A percentile compares a stretch with the other conserved stretches of the same genome.
phyloP scores from a whole-genome alignment of 192 early-diverging fungal species.

The Coemansia sp. region DNA sequence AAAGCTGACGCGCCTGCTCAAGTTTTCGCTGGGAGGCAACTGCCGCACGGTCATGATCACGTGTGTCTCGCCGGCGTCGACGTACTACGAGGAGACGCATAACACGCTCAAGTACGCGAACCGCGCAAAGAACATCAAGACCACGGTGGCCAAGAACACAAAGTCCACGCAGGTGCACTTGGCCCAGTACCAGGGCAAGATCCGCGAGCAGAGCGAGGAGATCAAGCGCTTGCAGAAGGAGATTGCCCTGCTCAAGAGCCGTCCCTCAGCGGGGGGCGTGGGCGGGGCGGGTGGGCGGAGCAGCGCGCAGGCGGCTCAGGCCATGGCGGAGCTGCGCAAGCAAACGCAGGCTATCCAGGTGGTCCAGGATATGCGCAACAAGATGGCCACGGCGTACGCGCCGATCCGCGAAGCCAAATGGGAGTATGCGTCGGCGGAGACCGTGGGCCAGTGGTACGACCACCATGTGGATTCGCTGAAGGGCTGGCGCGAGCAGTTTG shows the following conservation, averaged over 20 bases:
- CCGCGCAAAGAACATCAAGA: constrained; percentile 65
- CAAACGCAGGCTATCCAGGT: constrained; percentile 43
- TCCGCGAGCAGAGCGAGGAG: constrained; percentile 56
- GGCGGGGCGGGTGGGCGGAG: neutral
- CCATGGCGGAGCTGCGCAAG: constrained; percentile 33
- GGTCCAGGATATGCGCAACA: constrained; percentile 47
- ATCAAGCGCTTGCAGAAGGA: constrained; percentile 52
- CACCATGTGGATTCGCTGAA: constrained; percentile 28
- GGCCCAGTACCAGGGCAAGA: constrained; percentile 56
- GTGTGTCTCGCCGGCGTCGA: constrained; percentile 59
- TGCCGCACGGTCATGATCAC: constrained; percentile 78
- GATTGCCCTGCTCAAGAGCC: constrained; percentile 16
- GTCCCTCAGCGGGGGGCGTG: neutral
- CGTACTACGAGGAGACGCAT: constrained; percentile 67
- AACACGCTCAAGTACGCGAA: constrained; percentile 76
- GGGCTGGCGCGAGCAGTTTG: constrained; percentile 48
- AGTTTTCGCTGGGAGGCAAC: constrained; percentile 74
- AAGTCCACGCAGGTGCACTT: constrained; percentile 54
- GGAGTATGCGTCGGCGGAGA: constrained; percentile 39
- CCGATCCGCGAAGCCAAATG: constrained; percentile 41
- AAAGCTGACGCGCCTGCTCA: constrained; percentile 66
- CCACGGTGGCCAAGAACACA: constrained; percentile 57
- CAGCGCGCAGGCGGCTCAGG: constrained; percentile 22
- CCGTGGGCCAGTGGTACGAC: constrained; percentile 35
- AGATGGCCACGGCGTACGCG: constrained; percentile 35